phyloP scores from a whole-genome alignment of 371 early-diverging fungal species.

The Mortierella sp. region DNA sequence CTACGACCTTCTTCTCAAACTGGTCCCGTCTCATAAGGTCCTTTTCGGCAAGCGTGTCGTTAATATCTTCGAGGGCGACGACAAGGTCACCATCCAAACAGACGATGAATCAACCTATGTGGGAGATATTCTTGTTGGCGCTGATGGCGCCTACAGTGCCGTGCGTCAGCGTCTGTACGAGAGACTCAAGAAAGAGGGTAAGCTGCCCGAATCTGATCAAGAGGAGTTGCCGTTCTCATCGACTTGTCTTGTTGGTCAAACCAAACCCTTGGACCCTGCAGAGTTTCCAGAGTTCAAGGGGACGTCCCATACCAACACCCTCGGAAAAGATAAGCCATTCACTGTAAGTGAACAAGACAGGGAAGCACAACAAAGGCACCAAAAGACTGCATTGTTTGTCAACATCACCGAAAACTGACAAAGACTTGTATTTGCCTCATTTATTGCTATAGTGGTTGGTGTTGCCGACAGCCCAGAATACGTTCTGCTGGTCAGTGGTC shows the following conservation, averaged over 20 bases:
- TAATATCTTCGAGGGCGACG: background rate
- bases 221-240: background rate
- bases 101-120: slow-evolving; percentile 4
- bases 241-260: background rate
- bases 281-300: background rate
- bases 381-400: too few species aligned
- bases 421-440: too few species aligned
- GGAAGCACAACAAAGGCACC: too few species aligned
- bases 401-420: too few species aligned
- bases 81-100: slow-evolving; percentile 2
- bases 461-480: slow-evolving; percentile 7
- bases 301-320: too few species aligned
- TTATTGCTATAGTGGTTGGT: slow-evolving; percentile 22
- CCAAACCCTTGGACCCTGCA: background rate
- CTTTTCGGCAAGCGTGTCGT: slow-evolving; percentile 14
- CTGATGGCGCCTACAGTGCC: slow-evolving; percentile 16
- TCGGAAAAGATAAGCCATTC: too few species aligned
- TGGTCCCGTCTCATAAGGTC: slow-evolving; percentile 8
- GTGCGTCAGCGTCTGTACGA: background rate
- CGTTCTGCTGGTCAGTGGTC: slow-evolving; percentile 26
- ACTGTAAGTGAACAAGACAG: too few species aligned
- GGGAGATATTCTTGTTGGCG: slow-evolving; percentile 15
- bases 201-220: background rate
- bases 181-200: background rate
- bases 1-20: slow-evolving; percentile 10